Evolutionary conservation across 805 yeast species (phyloP).

Genomic region (Starmerella asiatica): DNA sequence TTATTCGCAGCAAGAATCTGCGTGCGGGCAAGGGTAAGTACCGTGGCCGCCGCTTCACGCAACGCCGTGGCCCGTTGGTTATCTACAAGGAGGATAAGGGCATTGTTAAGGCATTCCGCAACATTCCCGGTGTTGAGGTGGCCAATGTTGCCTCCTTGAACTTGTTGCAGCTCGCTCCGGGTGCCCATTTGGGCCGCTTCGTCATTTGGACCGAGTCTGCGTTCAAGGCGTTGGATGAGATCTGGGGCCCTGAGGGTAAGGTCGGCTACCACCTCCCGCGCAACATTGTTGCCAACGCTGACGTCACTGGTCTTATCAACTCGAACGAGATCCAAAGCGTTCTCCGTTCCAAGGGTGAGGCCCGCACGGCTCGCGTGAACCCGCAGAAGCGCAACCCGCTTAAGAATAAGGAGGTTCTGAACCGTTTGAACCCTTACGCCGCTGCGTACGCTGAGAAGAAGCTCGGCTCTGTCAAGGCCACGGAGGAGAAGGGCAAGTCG

Average conservation of each 20-base stretch:
- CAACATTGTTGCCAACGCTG: conserved; percentile 90
- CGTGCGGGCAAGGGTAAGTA: conserved; percentile 99
- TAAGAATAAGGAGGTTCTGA: conserved; percentile 96
- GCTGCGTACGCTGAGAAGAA: conserved; percentile 89
- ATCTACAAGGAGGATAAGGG: conserved; percentile 98
- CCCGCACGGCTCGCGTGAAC: conserved; percentile 85
- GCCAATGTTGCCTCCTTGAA: conserved; percentile 83
- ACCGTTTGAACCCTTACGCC: conserved; percentile 99
- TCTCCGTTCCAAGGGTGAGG: conserved; percentile 80
- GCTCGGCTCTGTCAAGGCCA: conserved; percentile 68
- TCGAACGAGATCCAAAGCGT: conserved; percentile 98
- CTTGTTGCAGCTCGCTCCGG: conserved; percentile 98
- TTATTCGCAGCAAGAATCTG: conserved; percentile 93
- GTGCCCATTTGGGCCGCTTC: conserved; percentile 99
- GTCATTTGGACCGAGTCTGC: conserved; percentile 99
- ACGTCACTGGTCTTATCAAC: conserved; percentile 93
- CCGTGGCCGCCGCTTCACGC: conserved; percentile 99
- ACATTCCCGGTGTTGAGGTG: conserved; percentile 99
- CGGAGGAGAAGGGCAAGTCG: conserved; percentile 33
- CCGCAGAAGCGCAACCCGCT: conserved; percentile 98
- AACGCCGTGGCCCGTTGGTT: conserved; percentile 98
- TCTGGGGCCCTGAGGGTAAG: conserved; percentile 93
- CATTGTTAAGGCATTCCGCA: conserved; percentile 96
- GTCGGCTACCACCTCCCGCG: conserved; percentile 84
- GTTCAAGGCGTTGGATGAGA: conserved; percentile 87